Evolutionary conservation across 1,284 basidiomycete genomes (phyloP).

Genomic region (Heliocybe sulcata): DNA sequence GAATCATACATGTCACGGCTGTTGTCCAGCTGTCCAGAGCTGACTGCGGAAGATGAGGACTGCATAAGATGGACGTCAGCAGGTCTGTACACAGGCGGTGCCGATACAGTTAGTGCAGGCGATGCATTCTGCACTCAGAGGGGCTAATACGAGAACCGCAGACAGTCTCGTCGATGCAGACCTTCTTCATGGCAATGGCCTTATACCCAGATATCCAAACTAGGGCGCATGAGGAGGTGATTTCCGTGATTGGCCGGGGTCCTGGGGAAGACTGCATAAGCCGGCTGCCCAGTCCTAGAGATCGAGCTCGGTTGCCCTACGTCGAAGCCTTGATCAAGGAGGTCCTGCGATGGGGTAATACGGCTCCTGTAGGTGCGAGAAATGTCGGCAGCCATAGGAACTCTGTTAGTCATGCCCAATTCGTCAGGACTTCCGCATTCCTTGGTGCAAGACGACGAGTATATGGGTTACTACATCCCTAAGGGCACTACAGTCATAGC

Average conservation of each 20-base stretch:
- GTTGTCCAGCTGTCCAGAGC: neutral
- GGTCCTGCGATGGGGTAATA: constrained; percentile 19
- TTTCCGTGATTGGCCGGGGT: constrained; percentile 16
- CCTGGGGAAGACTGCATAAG: constrained; percentile 5
- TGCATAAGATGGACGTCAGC: constrained; percentile 13
- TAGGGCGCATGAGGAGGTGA: constrained; percentile 22
- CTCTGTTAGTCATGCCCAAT: neutral
- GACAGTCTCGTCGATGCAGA: neutral
- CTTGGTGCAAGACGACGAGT: neutral
- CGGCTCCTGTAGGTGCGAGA: neutral
- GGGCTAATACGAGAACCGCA: neutral
- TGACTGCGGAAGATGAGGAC: constrained; percentile 9
- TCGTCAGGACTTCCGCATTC: constrained; percentile 4
- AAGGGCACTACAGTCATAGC: constrained; percentile 10
- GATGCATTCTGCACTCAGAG: neutral
- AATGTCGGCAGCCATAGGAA: too few species aligned
- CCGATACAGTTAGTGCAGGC: neutral
- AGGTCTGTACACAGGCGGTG: constrained; percentile 10
- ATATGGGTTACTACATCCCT: constrained; percentile 10
- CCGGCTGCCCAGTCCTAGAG: constrained; percentile 21
- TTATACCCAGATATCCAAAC: constrained; percentile 19
- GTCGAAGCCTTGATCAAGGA: constrained; percentile 24
- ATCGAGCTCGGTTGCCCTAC: constrained; percentile 20
- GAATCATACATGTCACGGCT: constrained; percentile 12
- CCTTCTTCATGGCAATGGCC: constrained; percentile 15